Conservation (phyloP, 495 filamentous ascomycete species). For the Opeltia flavorubescens region DNA sequence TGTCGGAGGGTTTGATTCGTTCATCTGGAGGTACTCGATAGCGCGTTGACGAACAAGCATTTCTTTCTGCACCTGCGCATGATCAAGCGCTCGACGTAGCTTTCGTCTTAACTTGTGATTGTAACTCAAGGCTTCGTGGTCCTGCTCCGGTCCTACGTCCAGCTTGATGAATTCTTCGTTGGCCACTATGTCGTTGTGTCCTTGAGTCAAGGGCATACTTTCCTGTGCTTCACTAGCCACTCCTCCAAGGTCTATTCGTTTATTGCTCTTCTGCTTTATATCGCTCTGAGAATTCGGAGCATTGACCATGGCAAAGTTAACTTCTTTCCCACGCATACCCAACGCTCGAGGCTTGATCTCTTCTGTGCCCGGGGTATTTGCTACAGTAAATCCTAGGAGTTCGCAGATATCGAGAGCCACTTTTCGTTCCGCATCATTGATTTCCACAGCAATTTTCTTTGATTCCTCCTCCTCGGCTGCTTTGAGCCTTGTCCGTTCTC, state of each 20-base stretch:
- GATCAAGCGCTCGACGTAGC: conserved; percentile 16
- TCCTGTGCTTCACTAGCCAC: conserved; percentile 10
- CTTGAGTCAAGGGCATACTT: no score
- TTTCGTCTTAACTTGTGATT: conserved; percentile 20
- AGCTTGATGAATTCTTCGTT: conserved; percentile 15
- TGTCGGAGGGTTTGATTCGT: conserved; percentile 3
- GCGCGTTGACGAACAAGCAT: conserved; percentile 13
- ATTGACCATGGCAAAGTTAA: conserved; percentile 16
- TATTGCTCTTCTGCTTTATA: not conserved
- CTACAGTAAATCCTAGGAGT: conserved; percentile 15
- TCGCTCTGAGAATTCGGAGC: conserved; percentile 7
- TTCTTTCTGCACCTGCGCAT: conserved; percentile 15
- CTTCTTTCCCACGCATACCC: conserved; percentile 17
- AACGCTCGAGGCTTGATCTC: conserved; percentile 17
- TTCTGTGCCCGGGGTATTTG: conserved; percentile 14
- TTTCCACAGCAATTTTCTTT: conserved; percentile 16
- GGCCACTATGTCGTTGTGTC: not conserved
- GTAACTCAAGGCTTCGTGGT: conserved; percentile 13
- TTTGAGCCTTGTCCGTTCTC: conserved; percentile 9
- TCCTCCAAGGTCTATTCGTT: conserved; percentile 15
- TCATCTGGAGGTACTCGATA: conserved; percentile 7
- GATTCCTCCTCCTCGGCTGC: conserved; percentile 16
- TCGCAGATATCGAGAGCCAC: conserved; percentile 12
- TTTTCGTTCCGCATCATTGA: conserved; percentile 13
- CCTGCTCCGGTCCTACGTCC: conserved; percentile 11